Conservation (phyloP, 2,329 filamentous ascomycete species). For the Monascus ruber region DNA sequence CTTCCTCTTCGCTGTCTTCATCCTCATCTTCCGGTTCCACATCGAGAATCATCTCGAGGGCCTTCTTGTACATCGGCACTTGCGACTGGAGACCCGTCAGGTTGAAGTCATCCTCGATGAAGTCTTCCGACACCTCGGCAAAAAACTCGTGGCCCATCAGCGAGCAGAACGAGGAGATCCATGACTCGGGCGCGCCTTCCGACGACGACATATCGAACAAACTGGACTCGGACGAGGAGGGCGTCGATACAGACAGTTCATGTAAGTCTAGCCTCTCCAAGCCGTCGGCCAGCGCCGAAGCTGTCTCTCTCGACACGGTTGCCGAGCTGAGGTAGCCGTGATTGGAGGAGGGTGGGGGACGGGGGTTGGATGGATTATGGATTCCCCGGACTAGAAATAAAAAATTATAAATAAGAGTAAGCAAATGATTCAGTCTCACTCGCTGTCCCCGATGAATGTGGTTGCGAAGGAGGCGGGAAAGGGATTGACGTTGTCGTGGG, state of each 20-base stretch:
- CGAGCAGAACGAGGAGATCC: conserved; percentile 96
- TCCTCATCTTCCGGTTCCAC: conserved; percentile 86
- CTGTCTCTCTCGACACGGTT: conserved; percentile 34
- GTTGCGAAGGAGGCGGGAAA: no score
- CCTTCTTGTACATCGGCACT: conserved; percentile 98
- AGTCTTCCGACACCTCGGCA: conserved; percentile 95
- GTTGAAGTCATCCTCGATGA: conserved; percentile 99
- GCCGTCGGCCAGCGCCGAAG: conserved; percentile 36
- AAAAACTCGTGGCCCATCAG: conserved; percentile 97
- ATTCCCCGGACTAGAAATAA: no score
- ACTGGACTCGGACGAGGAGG: conserved; percentile 25
- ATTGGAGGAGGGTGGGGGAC: no score
- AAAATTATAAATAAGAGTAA: no score
- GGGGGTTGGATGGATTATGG: no score
- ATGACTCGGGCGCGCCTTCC: conserved; percentile 60
- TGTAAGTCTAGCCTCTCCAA: conserved; percentile 37
- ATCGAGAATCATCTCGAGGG: conserved; percentile 96
- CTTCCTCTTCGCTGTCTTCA: conserved; percentile 53
- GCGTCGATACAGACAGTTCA: conserved; percentile 34
- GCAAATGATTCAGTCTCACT: no score
- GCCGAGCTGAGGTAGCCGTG: background rate
- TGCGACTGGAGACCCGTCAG: conserved; percentile 88
- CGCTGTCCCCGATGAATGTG: no score
- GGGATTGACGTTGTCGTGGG: no score
- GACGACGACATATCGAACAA: conserved; percentile 35